Evolutionary conservation across 208 protist genomes (phyloP), one percentile per base, ranked within the genome.

Genomic region (Acanthamoeba healyi): DNA sequence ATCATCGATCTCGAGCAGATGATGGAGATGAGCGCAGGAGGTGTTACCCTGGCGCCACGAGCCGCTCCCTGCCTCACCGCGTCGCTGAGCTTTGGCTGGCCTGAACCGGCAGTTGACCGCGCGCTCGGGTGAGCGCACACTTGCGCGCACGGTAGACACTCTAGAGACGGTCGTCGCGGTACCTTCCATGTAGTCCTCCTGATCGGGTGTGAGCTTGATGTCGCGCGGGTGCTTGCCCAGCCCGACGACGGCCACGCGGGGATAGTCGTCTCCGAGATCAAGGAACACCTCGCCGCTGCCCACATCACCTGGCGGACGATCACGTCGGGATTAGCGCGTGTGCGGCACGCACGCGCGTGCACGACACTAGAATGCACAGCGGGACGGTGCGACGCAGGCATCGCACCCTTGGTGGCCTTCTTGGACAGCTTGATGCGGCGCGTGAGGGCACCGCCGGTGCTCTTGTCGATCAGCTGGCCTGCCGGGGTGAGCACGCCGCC

Each of bases 381-480:
- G 12, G 42, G n/a, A n/a, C n/a, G n/a, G n/a, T n/a, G n/a, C n/a
- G n/a, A n/a, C n/a, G n/a, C n/a, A n/a, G n/a, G n/a, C n/a, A n/a
- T 49, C 22, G 19, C 29, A 34, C 81, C 81, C 40, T 88, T 88
- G 49, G 34, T 17, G 51, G 81, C 81, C 70, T 81, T 81, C 38
- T 88, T 88, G 81, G 81, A 88, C 46, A 88, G 81, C 32, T 88
- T 88, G 29, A 88, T 29, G n/a, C 40, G 81, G 24, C 81, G 87
- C 32, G 40, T 29, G 22, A 92, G 51, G 32, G 38, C 87, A 32
- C 87, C 87, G 3, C 36, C 26, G 22, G 42, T 58, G n/a, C 32
- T 67, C 42, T 92, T 58, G 87, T 92, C 87, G n/a, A 92, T 77
- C 56, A 10, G 26, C 36, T 79, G 38, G 15, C 42, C 87, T 10